These are phyloP conservation scores for Aspergillus sp. DNA, from an alignment of 2,329 filamentous ascomycete species.

Conservation along the genomic window DNA sequence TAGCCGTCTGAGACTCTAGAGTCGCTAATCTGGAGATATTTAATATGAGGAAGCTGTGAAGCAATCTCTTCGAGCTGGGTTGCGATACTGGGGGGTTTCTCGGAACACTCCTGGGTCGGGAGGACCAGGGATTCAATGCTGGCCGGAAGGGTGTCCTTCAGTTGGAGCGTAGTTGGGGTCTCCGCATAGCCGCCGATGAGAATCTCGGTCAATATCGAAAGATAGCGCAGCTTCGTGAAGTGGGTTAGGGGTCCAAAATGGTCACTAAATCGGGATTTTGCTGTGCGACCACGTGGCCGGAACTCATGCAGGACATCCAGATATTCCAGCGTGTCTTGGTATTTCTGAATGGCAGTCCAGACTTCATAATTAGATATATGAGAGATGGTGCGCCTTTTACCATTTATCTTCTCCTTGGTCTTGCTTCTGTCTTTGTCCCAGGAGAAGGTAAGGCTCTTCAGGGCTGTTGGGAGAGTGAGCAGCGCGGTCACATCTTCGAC, in stretches of 20 bases:
- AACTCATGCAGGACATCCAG: background rate
- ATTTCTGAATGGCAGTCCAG: background rate
- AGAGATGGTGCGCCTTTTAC: background rate
- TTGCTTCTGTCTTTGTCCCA: background rate
- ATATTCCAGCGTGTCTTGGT: background rate
- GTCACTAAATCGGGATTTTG: background rate
- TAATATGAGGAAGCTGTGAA: background rate
- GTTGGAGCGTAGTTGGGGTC: background rate
- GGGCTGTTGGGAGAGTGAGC: background rate
- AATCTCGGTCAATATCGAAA: background rate
- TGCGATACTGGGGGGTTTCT: background rate
- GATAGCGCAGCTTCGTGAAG: background rate
- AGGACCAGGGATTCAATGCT: background rate
- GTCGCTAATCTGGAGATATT: background rate
- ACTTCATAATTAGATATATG: background rate
- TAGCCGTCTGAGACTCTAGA: background rate
- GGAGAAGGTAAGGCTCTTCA: constrained; percentile 4
- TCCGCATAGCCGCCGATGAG: background rate
- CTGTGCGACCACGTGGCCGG: background rate
- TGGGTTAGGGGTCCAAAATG: background rate
- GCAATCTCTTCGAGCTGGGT: background rate
- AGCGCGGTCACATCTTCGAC: background rate
- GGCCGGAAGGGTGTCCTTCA: background rate
- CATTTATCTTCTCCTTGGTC: background rate
- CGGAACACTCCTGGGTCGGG: rapidly evolving